phyloP scores from a whole-genome alignment of 2,329 filamentous ascomycete species.

The Arthrobotrys pseudoclavata region DNA sequence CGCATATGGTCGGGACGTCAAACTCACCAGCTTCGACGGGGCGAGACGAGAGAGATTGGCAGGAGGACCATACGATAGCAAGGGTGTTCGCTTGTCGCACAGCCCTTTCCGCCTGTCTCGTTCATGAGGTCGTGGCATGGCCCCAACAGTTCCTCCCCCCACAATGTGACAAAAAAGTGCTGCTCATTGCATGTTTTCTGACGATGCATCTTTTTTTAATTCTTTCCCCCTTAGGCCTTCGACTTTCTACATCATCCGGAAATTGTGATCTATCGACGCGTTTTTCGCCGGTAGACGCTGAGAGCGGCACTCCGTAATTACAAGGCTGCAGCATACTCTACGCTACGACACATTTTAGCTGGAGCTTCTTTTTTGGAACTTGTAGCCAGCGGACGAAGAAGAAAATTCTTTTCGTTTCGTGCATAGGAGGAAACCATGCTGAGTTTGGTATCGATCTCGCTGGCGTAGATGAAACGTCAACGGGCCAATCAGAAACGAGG shows the following conservation, averaged over 20 bases:
- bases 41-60: conserved; percentile 50
- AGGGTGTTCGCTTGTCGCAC: conserved; percentile 41
- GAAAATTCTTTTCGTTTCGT: conserved; percentile 46
- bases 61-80: conserved; percentile 41
- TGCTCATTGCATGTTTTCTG: conserved; percentile 30
- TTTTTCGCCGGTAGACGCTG: conserved; percentile 27
- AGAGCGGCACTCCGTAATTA: conserved; percentile 29
- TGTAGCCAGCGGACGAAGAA: conserved; percentile 5
- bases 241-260: conserved; percentile 18
- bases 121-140: conserved; percentile 29
- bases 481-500: conserved; percentile 30
- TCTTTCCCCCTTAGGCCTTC: not conserved
- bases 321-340: conserved; percentile 17
- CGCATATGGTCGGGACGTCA: conserved; percentile 23
- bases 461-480: conserved; percentile 32
- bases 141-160: conserved; percentile 30
- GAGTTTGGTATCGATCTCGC: conserved; percentile 44
- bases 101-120: conserved; percentile 37
- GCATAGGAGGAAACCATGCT: conserved; percentile 50
- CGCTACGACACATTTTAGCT: conserved; percentile 4
- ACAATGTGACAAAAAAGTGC: conserved; percentile 38
- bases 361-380: conserved; percentile 32
- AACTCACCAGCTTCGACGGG: conserved; percentile 31
- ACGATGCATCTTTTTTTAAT: not conserved
- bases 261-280: conserved; percentile 30